These are phyloP conservation scores for Neurospora intermedia DNA, from an alignment of 495 filamentous ascomycete genomes.

Conservation along the genomic window DNA sequence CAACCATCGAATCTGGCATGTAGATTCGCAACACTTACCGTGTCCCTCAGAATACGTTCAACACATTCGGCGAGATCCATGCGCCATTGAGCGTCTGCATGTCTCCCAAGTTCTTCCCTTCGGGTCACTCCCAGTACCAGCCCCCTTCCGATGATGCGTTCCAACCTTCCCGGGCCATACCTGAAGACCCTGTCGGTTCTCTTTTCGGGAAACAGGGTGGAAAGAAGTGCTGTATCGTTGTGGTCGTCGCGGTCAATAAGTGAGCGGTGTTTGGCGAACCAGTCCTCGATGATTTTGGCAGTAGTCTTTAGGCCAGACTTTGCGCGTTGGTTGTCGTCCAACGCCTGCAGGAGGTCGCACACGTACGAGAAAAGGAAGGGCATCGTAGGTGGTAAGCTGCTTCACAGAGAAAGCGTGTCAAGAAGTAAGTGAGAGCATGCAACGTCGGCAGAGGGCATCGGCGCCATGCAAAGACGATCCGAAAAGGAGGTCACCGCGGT, in stretches of 20 bases:
- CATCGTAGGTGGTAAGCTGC: constrained; percentile 29
- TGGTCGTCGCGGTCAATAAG: constrained; percentile 41
- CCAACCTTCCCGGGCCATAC: constrained; percentile 48
- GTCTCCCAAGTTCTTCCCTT: constrained; percentile 50
- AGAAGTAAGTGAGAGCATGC: background rate
- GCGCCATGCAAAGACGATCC: background rate
- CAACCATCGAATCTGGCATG: constrained; percentile 3
- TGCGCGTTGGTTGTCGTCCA: constrained; percentile 26
- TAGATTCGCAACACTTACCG: constrained; percentile 34
- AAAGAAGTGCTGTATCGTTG: constrained; percentile 51
- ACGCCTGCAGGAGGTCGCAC: constrained; percentile 48
- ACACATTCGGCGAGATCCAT: constrained; percentile 63
- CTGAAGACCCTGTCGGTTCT: constrained; percentile 65
- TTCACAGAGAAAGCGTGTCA: background rate
- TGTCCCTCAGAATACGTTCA: constrained; percentile 51
- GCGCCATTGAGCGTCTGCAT: constrained; percentile 40
- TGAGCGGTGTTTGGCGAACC: constrained; percentile 49
- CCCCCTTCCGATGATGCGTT: constrained; percentile 52
- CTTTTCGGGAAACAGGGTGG: constrained; percentile 62
- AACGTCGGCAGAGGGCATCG: background rate
- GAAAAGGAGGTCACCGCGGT: background rate
- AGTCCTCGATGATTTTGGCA: constrained; percentile 33
- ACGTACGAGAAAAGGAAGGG: constrained; percentile 49
- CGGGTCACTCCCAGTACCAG: constrained; percentile 50
- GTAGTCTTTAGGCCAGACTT: constrained; percentile 2